These are phyloP conservation scores for Hyphopichia buzzinii DNA, from an alignment of 1,139 yeast genomes.

Conservation along the genomic window DNA sequence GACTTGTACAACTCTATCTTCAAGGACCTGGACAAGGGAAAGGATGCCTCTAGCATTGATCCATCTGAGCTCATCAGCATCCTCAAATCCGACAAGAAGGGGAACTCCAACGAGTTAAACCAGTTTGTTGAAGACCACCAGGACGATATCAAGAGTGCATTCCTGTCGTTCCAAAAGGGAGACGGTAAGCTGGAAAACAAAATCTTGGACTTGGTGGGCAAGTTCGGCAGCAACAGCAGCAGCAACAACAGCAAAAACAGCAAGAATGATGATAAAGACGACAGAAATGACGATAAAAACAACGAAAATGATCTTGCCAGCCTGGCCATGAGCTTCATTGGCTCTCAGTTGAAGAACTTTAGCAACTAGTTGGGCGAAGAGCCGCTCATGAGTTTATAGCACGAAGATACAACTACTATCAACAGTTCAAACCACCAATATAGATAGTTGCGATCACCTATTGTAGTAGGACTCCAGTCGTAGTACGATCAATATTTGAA, in stretches of 20 bases:
- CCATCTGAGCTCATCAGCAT: background rate
- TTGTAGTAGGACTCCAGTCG: no score
- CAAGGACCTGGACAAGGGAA: background rate
- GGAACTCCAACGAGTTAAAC: conserved; percentile 1
- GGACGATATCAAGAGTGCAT: conserved; percentile 1
- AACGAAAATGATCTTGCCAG: background rate
- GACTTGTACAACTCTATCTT: conserved; percentile 1
- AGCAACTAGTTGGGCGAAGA: no score
- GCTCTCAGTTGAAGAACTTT: background rate
- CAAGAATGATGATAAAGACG: background rate
- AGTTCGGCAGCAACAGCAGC: background rate
- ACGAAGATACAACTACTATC: no score
- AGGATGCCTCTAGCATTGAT: background rate
- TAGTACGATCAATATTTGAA: no score
- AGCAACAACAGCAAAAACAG: background rate
- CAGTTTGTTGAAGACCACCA: conserved; percentile 1
- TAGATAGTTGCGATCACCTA: no score
- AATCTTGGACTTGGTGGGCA: background rate
- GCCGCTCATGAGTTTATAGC: no score
- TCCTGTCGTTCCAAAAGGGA: background rate
- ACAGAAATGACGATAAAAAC: background rate
- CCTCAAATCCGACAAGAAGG: background rate
- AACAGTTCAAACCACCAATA: no score
- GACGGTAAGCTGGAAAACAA: background rate
- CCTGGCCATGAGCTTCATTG: background rate